These are phyloP conservation scores for Daldinia loculata DNA, from an alignment of 495 filamentous ascomycete genomes.

Conservation along the genomic window DNA sequence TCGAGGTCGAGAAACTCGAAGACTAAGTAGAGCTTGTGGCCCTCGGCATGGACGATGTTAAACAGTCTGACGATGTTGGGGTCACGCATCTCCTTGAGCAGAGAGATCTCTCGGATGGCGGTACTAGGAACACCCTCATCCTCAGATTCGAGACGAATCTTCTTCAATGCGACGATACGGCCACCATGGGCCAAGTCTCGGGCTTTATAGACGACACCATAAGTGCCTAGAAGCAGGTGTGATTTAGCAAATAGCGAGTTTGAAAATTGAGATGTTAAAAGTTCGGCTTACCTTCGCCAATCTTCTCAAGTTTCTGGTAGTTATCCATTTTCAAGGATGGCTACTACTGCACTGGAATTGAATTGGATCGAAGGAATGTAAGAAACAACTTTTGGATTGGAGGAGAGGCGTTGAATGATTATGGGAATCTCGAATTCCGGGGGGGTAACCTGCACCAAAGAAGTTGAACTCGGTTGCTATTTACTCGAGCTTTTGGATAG, in stretches of 20 bases:
- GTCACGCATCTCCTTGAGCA: conserved; percentile 96
- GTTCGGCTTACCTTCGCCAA: conserved; percentile 83
- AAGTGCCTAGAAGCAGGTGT: conserved; percentile 70
- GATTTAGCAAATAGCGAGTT: background rate
- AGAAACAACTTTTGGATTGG: conserved; percentile 21
- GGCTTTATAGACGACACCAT: conserved; percentile 93
- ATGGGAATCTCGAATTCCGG: conserved; percentile 8
- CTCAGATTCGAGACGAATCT: conserved; percentile 97
- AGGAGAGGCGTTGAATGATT: background rate
- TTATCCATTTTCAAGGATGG: conserved; percentile 78
- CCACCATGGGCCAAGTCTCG: conserved; percentile 79
- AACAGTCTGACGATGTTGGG: conserved; percentile 91
- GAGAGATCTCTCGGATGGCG: conserved; percentile 94
- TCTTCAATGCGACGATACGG: conserved; percentile 93
- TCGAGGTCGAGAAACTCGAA: conserved; percentile 95
- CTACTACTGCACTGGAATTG: conserved; percentile 7
- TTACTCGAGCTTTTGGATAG: conserved; percentile 24
- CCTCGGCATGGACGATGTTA: conserved; percentile 97
- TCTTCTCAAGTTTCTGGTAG: conserved; percentile 99
- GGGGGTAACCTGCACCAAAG: conserved; percentile 10
- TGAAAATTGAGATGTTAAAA: background rate
- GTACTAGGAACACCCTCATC: conserved; percentile 97
- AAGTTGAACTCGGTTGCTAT: conserved; percentile 33
- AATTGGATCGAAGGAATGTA: conserved; percentile 22
- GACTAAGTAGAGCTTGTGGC: conserved; percentile 95